Conservation (phyloP, 2,329 filamentous ascomycete species). For the Botrytis sinoallii region DNA sequence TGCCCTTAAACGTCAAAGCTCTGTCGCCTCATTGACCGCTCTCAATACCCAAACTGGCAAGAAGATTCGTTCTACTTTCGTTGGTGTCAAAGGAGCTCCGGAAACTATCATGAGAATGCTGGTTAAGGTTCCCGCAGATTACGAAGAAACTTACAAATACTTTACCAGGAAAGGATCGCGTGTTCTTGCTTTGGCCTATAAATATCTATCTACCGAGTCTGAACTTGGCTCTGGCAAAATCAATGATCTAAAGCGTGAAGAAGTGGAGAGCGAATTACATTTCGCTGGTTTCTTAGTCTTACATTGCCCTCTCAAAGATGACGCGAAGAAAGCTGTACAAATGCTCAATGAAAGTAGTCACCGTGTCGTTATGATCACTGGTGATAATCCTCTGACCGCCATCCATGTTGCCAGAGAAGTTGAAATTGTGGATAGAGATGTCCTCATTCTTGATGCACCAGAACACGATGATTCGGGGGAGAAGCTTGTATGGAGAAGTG, state of each 20-base stretch:
- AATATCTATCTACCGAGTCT: slow-evolving; percentile 76
- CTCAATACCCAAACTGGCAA: slow-evolving; percentile 69
- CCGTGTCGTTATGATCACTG: slow-evolving; percentile 98
- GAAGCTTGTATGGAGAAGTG: slow-evolving; percentile 87
- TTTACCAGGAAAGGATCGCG: slow-evolving; percentile 94
- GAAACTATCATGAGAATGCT: slow-evolving; percentile 97
- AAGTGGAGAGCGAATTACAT: slow-evolving; percentile 76
- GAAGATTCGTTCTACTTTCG: slow-evolving; percentile 82
- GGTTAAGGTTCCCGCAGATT: slow-evolving; percentile 74
- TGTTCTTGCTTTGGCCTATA: slow-evolving; percentile 90
- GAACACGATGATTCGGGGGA: slow-evolving; percentile 81
- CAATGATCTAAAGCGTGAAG: slow-evolving; percentile 91
- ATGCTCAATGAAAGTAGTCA: slow-evolving; percentile 99
- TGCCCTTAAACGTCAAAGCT: slow-evolving; percentile 91
- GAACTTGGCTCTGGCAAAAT: slow-evolving; percentile 82
- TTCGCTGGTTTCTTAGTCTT: slow-evolving; percentile 96
- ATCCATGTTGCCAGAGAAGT: slow-evolving; percentile 94
- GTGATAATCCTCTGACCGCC: slow-evolving; percentile 94
- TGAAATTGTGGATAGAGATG: slow-evolving; percentile 94
- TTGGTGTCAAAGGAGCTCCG: slow-evolving; percentile 92
- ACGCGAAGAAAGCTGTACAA: slow-evolving; percentile 87
- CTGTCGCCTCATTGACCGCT: slow-evolving; percentile 77
- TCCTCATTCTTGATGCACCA: slow-evolving; percentile 90
- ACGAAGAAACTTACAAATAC: slow-evolving; percentile 98
- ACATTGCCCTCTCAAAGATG: slow-evolving; percentile 93